Evolutionary conservation across 169 alveolate species (phyloP).

Genomic region (Plasmodium relictum): DNA sequence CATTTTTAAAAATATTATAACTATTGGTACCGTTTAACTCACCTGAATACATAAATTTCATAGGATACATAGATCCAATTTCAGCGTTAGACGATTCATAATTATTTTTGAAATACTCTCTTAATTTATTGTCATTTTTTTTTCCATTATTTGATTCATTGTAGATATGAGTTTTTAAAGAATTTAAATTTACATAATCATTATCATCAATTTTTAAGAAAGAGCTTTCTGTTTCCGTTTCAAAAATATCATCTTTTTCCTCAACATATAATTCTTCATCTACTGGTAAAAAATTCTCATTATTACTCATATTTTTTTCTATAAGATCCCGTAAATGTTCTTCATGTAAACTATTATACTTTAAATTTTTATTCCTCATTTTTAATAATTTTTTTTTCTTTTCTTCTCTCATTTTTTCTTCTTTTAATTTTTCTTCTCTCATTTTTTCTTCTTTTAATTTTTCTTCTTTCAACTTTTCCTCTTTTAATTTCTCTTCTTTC

Average conservation of each 20-base stretch:
- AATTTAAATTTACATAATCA: neutral
- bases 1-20: conserved; percentile 13
- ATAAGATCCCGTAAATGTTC: conserved; percentile 7
- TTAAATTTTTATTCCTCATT: conserved; percentile 50
- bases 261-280: conserved; percentile 20
- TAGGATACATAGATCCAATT: neutral
- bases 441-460: neutral
- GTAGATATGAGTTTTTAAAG: conserved; percentile 41
- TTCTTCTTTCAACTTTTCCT: neutral
- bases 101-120: conserved; percentile 32
- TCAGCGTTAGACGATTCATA: conserved; percentile 20
- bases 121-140: neutral
- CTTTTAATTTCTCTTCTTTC: neutral
- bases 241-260: conserved; percentile 47
- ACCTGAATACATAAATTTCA: conserved; percentile 1
- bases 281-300: neutral
- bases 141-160: conserved; percentile 16
- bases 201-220: conserved; percentile 62
- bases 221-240: conserved; percentile 50
- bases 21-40: conserved; percentile 19
- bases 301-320: conserved; percentile 4
- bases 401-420: neutral
- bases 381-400: conserved; percentile 22
- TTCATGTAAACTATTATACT: conserved; percentile 33
- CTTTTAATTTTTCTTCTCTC: neutral